phyloP scores from a whole-genome alignment of 164 flowering plant species.

The Aristolochia contorta region DNA sequence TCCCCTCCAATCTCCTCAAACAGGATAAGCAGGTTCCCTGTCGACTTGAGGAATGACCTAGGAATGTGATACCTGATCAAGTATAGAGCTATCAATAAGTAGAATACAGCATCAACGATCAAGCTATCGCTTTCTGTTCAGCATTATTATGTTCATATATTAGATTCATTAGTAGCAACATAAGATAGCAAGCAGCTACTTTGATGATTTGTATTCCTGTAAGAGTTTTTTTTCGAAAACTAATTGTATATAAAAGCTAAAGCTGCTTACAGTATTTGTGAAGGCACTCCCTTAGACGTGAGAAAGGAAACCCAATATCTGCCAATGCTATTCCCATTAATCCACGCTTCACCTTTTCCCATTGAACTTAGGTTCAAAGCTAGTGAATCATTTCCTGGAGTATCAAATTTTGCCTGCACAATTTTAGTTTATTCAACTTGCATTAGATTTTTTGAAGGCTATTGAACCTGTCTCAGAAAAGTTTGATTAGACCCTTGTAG shows the following conservation, averaged over 20 bases:
- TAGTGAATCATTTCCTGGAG: conserved; percentile 50
- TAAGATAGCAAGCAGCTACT: too few relatives aligned
- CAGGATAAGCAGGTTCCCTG: conserved; percentile 49
- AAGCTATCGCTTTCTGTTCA: neutral
- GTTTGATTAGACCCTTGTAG: too few relatives aligned
- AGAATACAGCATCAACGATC: neutral
- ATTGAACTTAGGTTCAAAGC: conserved; percentile 43
- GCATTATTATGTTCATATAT: neutral
- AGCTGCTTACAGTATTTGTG: conserved; percentile 39
- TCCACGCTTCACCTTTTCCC: conserved; percentile 84
- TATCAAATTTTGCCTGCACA: conserved; percentile 42
- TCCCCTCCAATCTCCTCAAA: conserved; percentile 62
- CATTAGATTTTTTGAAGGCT: neutral
- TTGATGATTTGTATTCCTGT: too few relatives aligned
- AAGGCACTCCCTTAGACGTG: conserved; percentile 27
- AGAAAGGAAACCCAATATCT: conserved; percentile 64
- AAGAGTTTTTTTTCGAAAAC: neutral
- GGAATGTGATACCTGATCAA: conserved; percentile 66
- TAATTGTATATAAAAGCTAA: neutral
- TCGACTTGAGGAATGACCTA: conserved; percentile 51
- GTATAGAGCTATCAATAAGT: neutral
- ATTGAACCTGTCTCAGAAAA: neutral
- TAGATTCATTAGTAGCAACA: neutral
- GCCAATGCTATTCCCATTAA: conserved; percentile 68
- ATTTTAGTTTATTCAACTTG: neutral